Evolutionary conservation across 2,329 filamentous ascomycete genomes (phyloP).

Genomic region (Trichoderma breve): DNA sequence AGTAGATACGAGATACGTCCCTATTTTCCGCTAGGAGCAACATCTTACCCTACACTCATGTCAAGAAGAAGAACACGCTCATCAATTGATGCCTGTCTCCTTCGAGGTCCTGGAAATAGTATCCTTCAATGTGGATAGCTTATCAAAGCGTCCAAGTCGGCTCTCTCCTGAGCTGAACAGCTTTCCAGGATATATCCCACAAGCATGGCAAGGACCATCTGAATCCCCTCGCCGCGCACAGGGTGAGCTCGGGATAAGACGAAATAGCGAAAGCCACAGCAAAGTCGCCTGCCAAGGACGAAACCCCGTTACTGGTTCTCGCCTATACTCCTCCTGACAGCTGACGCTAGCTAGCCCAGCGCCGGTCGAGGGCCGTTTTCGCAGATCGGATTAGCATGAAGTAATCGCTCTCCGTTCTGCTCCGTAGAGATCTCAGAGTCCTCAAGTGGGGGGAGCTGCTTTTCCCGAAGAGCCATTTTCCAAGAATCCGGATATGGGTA

Average conservation of each 20-base stretch:
- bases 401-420: not conserved
- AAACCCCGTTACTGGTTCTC: not conserved
- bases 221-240: not conserved
- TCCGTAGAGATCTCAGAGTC: not conserved
- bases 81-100: not conserved
- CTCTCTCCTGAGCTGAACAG: not conserved
- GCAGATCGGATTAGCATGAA: conserved; percentile 4
- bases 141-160: not conserved
- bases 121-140: not conserved
- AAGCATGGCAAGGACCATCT: not conserved
- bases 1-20: not conserved
- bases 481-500: conserved; percentile 1
- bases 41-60: not conserved
- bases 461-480: not conserved
- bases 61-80: not conserved
- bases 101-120: not conserved
- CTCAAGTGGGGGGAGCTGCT: conserved; percentile 3
- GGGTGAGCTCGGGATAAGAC: not conserved
- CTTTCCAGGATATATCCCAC: not conserved
- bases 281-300: not conserved
- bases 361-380: not conserved
- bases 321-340: not conserved
- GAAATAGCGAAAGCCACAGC: not conserved
- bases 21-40: not conserved
- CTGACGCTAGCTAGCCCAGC: not conserved